Percentiles rank a stretch among this genome's conserved stretches.
phyloP scores from a whole-genome alignment of 2,329 filamentous ascomycete genomes.

The Fusarium cicatricum region DNA sequence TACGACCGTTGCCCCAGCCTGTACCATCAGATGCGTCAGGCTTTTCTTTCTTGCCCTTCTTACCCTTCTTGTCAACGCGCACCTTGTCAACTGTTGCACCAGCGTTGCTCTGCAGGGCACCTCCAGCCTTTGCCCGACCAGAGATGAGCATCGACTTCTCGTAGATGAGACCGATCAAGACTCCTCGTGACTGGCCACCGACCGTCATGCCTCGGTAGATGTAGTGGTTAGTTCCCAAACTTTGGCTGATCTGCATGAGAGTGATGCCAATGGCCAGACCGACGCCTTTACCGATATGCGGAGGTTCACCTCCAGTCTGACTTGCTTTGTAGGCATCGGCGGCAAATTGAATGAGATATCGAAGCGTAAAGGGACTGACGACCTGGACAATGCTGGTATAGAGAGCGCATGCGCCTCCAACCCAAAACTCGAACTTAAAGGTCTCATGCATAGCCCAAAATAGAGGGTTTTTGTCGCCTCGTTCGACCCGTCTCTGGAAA shows the following conservation, averaged over 20 bases:
- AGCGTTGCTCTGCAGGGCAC: conserved; percentile 50
- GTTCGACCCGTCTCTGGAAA: conserved; percentile 72
- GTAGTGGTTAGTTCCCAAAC: conserved; percentile 85
- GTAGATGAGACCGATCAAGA: conserved; percentile 86
- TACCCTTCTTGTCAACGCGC: conserved; percentile 48
- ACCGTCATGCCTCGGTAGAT: conserved; percentile 93
- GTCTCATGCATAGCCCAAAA: conserved; percentile 86
- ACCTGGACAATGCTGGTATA: conserved; percentile 79
- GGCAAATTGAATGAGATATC: conserved; percentile 88
- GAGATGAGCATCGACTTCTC: conserved; percentile 93
- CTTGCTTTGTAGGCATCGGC: conserved; percentile 78
- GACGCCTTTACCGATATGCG: conserved; percentile 77
- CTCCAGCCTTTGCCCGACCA: conserved; percentile 85
- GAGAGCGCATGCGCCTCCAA: conserved; percentile 82
- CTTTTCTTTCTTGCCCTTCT: conserved; percentile 51
- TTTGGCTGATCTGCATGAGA: conserved; percentile 84
- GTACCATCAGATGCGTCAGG: conserved; percentile 65
- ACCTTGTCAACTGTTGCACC: conserved; percentile 55
- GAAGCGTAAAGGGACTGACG: conserved; percentile 82
- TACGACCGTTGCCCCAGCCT: conserved; percentile 92
- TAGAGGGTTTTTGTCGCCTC: conserved; percentile 77
- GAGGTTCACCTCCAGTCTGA: conserved; percentile 58
- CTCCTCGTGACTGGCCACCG: conserved; percentile 82
- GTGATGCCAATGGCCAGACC: conserved; percentile 87
- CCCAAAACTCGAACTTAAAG: conserved; percentile 83